These are phyloP conservation scores for Schoenoplectus tabernaemontani DNA, from an alignment of 202 grass and related monocot genomes.

Conservation along the genomic window DNA sequence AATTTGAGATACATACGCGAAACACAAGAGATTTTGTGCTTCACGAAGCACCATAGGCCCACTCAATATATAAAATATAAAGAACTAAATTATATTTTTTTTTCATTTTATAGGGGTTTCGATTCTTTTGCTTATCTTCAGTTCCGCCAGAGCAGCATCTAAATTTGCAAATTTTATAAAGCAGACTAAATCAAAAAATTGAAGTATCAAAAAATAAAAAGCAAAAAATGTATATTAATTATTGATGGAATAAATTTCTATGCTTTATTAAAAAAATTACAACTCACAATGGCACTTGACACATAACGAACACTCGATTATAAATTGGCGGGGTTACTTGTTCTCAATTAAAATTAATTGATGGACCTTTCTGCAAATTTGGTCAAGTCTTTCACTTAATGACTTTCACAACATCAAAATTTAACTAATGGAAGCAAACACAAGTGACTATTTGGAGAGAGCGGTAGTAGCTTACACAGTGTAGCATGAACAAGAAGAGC, in stretches of 20 bases:
- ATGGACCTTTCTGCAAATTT: neutral
- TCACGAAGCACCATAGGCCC: no score
- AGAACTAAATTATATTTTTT: no score
- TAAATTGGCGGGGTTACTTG: neutral
- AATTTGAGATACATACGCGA: no score
- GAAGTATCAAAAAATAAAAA: neutral
- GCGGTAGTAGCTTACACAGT: neutral
- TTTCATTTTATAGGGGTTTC: no score
- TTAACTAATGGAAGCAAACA: neutral
- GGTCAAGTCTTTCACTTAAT: neutral
- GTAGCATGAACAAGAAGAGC: neutral
- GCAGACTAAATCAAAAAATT: neutral
- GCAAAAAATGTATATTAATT: neutral
- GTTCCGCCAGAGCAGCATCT: no score
- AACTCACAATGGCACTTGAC: neutral
- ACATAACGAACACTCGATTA: neutral
- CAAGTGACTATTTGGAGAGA: slow-evolving; percentile 6
- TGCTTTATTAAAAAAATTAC: no score
- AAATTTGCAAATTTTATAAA: neutral
- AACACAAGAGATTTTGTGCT: no score
- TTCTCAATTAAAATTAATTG: neutral
- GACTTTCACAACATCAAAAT: neutral
- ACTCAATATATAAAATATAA: no score
- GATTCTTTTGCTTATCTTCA: no score
- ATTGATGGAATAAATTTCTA: neutral